phyloP scores from a whole-genome alignment of 2,329 filamentous ascomycete genomes.

The Pseudopyrenochaeta lycopersici region DNA sequence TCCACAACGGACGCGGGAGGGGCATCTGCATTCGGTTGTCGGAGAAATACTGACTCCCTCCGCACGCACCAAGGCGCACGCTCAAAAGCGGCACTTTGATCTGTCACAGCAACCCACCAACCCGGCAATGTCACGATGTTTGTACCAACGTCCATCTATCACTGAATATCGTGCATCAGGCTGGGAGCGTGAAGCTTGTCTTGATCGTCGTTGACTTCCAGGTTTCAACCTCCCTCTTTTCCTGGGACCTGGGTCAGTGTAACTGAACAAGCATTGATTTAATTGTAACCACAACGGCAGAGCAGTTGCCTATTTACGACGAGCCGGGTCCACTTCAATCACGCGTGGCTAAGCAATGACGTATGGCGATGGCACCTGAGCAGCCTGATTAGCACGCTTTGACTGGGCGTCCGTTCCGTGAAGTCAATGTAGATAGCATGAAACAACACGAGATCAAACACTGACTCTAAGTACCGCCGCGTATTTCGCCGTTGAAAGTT shows the following conservation, averaged over 20 bases:
- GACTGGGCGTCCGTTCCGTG: neutral
- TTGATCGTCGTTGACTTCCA: neutral
- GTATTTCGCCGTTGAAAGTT: too few relatives aligned
- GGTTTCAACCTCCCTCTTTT: neutral
- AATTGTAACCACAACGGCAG: neutral
- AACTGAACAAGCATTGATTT: neutral
- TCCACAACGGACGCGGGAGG: neutral
- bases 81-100: conserved; percentile 1
- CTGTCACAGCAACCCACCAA: conserved; percentile 3
- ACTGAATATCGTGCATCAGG: neutral
- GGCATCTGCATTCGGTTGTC: neutral
- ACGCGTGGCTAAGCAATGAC: too few relatives aligned
- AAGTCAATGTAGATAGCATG: neutral
- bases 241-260: neutral
- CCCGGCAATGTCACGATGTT: neutral
- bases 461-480: neutral
- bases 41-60: neutral
- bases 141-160: neutral
- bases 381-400: neutral
- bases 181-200: neutral
- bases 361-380: neutral
- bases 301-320: neutral
- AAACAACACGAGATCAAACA: neutral
- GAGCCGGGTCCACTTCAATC: too few relatives aligned
- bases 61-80: neutral